A percentile compares a stretch with the other conserved stretches of the same genome.
Evolutionary conservation across 768 basidiomycete genomes (phyloP).

Genomic region (Boletellus ananas): DNA sequence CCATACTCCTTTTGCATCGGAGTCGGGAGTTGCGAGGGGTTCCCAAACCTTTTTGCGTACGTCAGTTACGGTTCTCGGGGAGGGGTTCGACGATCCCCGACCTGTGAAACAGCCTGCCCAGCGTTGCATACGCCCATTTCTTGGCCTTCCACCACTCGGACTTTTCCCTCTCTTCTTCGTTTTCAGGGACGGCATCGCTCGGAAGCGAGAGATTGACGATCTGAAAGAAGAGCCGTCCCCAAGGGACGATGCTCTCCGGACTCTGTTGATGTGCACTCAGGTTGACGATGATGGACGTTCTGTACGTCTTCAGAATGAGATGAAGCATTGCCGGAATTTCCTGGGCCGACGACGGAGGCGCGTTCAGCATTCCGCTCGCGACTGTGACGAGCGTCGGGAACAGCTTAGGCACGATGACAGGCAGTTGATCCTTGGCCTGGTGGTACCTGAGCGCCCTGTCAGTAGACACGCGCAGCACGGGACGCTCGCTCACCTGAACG

Average conservation of each 20-base stretch:
- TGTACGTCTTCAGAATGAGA: slow-evolving; percentile 84
- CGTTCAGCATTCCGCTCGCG: slow-evolving; percentile 62
- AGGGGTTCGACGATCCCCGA: slow-evolving; percentile 18
- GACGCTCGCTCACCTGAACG: slow-evolving; percentile 32
- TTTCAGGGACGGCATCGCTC: slow-evolving; percentile 58
- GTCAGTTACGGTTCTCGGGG: slow-evolving; percentile 4
- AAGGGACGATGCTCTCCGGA: slow-evolving; percentile 73
- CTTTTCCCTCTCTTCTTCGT: slow-evolving; percentile 72
- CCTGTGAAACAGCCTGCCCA: slow-evolving; percentile 79
- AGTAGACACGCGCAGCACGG: slow-evolving; percentile 27
- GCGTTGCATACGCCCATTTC: slow-evolving; percentile 87
- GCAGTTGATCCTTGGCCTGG: slow-evolving; percentile 56
- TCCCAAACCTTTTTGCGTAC: slow-evolving; percentile 60
- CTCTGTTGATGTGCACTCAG: slow-evolving; percentile 73
- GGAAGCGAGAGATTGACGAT: slow-evolving; percentile 74
- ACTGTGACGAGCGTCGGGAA: slow-evolving; percentile 78
- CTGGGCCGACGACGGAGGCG: slow-evolving; percentile 54
- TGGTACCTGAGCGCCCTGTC: slow-evolving; percentile 57
- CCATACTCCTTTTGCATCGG: slow-evolving; percentile 67
- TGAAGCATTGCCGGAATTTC: slow-evolving; percentile 84
- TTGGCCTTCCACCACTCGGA: slow-evolving; percentile 90
- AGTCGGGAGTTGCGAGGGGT: slow-evolving; percentile 79
- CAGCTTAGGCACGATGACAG: slow-evolving; percentile 53
- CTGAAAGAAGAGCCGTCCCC: slow-evolving; percentile 80
- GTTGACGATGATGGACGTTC: slow-evolving; percentile 71